phyloP scores from a whole-genome alignment of 2,329 filamentous ascomycete genomes.

The Exserohilum turcica region DNA sequence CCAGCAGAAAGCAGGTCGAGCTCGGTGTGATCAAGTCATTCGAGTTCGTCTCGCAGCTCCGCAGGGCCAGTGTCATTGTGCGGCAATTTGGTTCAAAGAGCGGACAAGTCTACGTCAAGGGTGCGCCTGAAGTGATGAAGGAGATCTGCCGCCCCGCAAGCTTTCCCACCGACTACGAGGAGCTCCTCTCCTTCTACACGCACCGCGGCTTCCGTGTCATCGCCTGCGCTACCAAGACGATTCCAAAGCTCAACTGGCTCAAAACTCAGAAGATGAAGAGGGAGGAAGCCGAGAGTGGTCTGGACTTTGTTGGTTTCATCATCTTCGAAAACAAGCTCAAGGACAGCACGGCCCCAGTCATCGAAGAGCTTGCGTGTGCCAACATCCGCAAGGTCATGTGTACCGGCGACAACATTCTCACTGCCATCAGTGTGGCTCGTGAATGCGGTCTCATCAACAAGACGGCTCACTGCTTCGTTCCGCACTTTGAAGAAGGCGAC shows the following conservation, averaged over 20 bases:
- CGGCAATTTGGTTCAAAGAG: constrained; percentile 83
- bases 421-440: constrained; percentile 91
- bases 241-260: constrained; percentile 87
- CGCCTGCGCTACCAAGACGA: constrained; percentile 87
- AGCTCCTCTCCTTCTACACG: constrained; percentile 86
- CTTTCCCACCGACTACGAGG: constrained; percentile 88
- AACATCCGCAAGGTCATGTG: constrained; percentile 94
- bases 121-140: constrained; percentile 93
- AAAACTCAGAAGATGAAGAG: constrained; percentile 94
- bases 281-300: constrained; percentile 77
- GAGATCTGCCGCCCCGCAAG: constrained; percentile 86
- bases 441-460: constrained; percentile 84
- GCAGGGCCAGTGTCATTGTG: constrained; percentile 90
- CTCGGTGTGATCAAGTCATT: constrained; percentile 90
- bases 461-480: constrained; percentile 87
- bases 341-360: constrained; percentile 77
- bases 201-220: constrained; percentile 97
- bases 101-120: constrained; percentile 91
- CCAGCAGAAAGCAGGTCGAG: constrained; percentile 67
- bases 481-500: constrained; percentile 82
- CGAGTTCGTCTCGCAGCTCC: constrained; percentile 91
- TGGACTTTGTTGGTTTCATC: constrained; percentile 94
- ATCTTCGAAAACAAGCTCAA: constrained; percentile 99
- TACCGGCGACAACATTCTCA: constrained; percentile 96
- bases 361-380: constrained; percentile 80